Evolutionary conservation across 2,329 filamentous ascomycete genomes (phyloP).

Genomic region (Pseudodiploospora longispora): DNA sequence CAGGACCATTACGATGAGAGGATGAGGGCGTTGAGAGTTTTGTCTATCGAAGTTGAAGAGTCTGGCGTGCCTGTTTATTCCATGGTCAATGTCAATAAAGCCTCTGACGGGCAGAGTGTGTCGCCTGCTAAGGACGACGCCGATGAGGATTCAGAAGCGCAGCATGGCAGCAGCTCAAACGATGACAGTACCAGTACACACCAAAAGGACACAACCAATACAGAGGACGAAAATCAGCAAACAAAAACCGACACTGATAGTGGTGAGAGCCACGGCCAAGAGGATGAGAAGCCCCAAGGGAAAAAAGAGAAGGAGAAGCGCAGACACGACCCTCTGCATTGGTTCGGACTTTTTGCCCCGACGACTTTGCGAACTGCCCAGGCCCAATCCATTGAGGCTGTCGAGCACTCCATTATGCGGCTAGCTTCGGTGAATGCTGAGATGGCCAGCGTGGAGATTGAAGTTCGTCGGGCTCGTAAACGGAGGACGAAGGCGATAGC

Average conservation of each 20-base stretch:
- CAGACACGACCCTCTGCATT: slow-evolving; percentile 38
- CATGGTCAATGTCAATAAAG: slow-evolving; percentile 4
- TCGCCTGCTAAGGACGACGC: background rate
- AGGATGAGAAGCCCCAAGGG: slow-evolving; percentile 10
- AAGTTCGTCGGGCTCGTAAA: slow-evolving; percentile 56
- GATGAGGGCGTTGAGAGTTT: slow-evolving; percentile 52
- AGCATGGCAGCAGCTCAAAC: background rate
- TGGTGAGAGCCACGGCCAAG: background rate
- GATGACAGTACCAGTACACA: background rate
- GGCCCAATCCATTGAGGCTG: slow-evolving; percentile 42
- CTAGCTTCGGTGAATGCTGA: slow-evolving; percentile 50
- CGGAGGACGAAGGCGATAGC: slow-evolving; percentile 39
- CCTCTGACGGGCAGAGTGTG: no score
- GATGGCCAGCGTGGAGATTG: slow-evolving; percentile 59
- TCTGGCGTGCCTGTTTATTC: slow-evolving; percentile 12
- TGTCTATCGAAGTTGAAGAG: slow-evolving; percentile 20
- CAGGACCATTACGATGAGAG: slow-evolving; percentile 64
- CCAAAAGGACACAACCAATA: background rate
- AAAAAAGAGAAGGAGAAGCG: slow-evolving; percentile 10
- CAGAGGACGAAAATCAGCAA: slow-evolving; percentile 7
- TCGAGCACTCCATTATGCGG: slow-evolving; percentile 49
- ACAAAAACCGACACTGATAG: background rate
- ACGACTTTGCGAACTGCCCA: slow-evolving; percentile 51
- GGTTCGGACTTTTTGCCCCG: slow-evolving; percentile 50
- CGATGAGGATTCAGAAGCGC: background rate